Evolutionary conservation across 768 basidiomycete genomes (phyloP).

Genomic region (Russula sp.): DNA sequence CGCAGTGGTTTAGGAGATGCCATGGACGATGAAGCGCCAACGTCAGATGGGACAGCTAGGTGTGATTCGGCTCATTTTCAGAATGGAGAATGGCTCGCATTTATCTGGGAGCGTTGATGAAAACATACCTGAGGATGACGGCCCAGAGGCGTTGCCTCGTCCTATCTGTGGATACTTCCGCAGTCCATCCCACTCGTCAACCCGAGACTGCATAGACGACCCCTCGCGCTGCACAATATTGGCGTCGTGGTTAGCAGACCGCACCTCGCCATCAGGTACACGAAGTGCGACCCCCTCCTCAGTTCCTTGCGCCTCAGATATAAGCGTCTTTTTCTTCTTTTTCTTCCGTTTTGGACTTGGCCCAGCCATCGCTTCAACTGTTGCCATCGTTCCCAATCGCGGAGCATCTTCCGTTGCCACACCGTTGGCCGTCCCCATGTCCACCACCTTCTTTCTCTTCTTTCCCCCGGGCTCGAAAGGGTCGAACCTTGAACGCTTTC

Average conservation of each 20-base stretch:
- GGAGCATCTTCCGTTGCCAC: not conserved
- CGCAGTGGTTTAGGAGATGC: not conserved
- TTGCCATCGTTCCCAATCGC: not conserved
- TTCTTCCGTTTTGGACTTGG: slow-evolving; percentile 26
- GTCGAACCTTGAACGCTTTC: slow-evolving; percentile 54
- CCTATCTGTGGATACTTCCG: not conserved
- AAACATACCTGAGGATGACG: slow-evolving; percentile 6
- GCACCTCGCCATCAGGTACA: slow-evolving; percentile 18
- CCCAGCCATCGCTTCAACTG: not conserved
- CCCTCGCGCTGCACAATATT: not conserved
- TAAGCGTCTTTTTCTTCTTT: slow-evolving; percentile 25
- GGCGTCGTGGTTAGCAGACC: not conserved
- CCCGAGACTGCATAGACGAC: not conserved
- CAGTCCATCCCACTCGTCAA: not conserved
- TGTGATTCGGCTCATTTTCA: not conserved
- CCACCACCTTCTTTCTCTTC: slow-evolving; percentile 35
- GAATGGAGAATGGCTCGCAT: not conserved
- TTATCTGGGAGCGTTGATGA: not conserved
- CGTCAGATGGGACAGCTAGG: not conserved
- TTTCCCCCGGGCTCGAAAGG: slow-evolving; percentile 42
- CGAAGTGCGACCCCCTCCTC: slow-evolving; percentile 8
- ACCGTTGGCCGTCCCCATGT: not conserved
- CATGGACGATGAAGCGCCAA: not conserved
- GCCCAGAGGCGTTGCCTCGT: not conserved
- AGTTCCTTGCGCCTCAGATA: not conserved